Base-by-base conservation (phyloP, 176 grass and related monocot genomes). In the Thalia dealbata region DNA sequence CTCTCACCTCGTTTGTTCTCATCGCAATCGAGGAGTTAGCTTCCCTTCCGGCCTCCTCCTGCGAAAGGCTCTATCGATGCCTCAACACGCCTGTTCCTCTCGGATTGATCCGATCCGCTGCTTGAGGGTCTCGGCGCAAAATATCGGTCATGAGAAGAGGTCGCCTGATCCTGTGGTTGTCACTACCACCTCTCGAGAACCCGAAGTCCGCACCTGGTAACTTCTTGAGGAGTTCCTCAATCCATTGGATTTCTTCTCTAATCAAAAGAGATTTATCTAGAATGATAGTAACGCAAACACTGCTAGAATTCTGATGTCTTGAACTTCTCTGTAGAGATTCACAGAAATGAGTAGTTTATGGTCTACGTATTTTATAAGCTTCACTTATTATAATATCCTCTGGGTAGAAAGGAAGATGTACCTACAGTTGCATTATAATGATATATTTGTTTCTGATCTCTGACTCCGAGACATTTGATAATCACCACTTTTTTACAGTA, bases 401-500 rank as follows among this genome's bases (percentile, higher is more conserved):
- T 38, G 32, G 32, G 32, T 38, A 38, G 32, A 38, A 38, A 38
- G 32, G 32, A 38, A 38, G 32, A 52, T 52, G 51, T 52, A 52
- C 16, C 65, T 6, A 16, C 6, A 10, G 32, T 15, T 13, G 7
- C 66, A 69, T 3, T 10, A 21, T 6, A 18, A 7, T 22, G 19
- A 19, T 16, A 44, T 44, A 19, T 44, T 23, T 10, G 4, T 44
- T 3, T 22, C 63, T 35, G 11, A 26, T 21, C 28, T 66, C 22
- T 65, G 14, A 18, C 28, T 66, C 22, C 51, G 14, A 18, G 3
- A 52, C 50, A 28, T 64, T 3, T 30, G 22, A 24, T 67, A 14
- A 10, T 50, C 27, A 54, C 22, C 1, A 61, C 67, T 50, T 10
- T 28, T 23, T 61, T 59, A 25, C 75, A 92, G 89, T 8, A 88